These are phyloP conservation scores for Hymenoscyphus repandus DNA, from an alignment of 2,329 filamentous ascomycete species.

Conservation along the genomic window DNA sequence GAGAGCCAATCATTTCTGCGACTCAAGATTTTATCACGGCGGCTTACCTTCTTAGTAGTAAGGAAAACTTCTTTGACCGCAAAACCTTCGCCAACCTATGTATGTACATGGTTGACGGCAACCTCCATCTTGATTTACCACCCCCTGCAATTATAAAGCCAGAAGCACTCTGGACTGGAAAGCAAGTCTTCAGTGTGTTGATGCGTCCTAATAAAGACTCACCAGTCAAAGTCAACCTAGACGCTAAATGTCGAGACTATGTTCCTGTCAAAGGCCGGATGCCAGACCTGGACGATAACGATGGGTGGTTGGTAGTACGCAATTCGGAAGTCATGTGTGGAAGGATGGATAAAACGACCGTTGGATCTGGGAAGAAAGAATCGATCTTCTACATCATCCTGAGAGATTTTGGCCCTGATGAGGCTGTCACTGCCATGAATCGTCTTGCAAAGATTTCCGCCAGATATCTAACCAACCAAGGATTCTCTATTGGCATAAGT, in stretches of 20 bases:
- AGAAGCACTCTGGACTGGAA: slow-evolving; percentile 87
- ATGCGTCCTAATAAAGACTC: slow-evolving; percentile 85
- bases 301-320: slow-evolving; percentile 86
- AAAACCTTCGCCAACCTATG: slow-evolving; percentile 85
- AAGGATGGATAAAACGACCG: slow-evolving; percentile 94
- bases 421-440: slow-evolving; percentile 89
- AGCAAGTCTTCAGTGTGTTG: slow-evolving; percentile 89
- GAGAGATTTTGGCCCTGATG: slow-evolving; percentile 86
- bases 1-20: slow-evolving; percentile 96
- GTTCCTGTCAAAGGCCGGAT: slow-evolving; percentile 49
- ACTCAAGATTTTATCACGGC: slow-evolving; percentile 99
- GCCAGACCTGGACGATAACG: slow-evolving; percentile 76
- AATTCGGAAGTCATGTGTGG: slow-evolving; percentile 98
- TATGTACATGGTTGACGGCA: slow-evolving; percentile 85
- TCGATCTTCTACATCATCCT: slow-evolving; percentile 96
- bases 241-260: slow-evolving; percentile 85
- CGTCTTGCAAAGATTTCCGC: slow-evolving; percentile 86
- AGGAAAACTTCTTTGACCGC: slow-evolving; percentile 88
- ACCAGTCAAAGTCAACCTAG: slow-evolving; percentile 81
- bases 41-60: slow-evolving; percentile 83
- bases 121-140: slow-evolving; percentile 74
- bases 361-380: slow-evolving; percentile 96
- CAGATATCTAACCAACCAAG: slow-evolving; percentile 79
- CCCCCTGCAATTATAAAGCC: slow-evolving; percentile 84
- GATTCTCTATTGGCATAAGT: slow-evolving; percentile 93